Evolutionary conservation across 2,329 filamentous ascomycete species (phyloP).

Genomic region (Pseudocercospora fuligena): DNA sequence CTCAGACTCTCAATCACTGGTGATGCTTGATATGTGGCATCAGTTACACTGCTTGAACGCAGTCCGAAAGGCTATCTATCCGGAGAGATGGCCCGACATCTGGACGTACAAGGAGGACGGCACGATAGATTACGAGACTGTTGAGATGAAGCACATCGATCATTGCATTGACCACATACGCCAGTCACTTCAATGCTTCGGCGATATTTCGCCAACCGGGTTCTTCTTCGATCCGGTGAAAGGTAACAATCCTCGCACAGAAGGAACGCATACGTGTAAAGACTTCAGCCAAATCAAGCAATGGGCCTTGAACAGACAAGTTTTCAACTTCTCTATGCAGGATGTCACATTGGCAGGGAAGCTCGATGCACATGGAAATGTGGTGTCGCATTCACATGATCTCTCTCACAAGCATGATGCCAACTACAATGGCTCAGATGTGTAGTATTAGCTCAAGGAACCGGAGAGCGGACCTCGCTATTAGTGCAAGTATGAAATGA

Average conservation of each 20-base stretch:
- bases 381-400: not conserved
- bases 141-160: not conserved
- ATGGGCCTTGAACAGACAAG: not conserved
- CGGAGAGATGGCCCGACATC: slow-evolving; percentile 1
- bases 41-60: slow-evolving; percentile 6
- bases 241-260: not conserved
- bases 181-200: not conserved
- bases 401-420: not conserved
- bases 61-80: not conserved
- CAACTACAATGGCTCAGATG: not conserved
- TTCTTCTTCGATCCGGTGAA: not conserved
- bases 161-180: not conserved
- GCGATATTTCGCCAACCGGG: not conserved
- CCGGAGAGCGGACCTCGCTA: not conserved
- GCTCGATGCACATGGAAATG: not conserved
- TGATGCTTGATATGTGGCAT: not conserved
- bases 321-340: not conserved
- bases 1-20: not conserved
- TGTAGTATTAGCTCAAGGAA: not conserved
- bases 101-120: not conserved
- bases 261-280: not conserved
- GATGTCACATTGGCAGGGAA: not conserved
- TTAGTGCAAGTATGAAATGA: not conserved
- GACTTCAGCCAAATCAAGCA: not conserved
- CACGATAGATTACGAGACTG: not conserved